phyloP scores from a whole-genome alignment of 106 monocot genomes.

The Allium cepa region DNA sequence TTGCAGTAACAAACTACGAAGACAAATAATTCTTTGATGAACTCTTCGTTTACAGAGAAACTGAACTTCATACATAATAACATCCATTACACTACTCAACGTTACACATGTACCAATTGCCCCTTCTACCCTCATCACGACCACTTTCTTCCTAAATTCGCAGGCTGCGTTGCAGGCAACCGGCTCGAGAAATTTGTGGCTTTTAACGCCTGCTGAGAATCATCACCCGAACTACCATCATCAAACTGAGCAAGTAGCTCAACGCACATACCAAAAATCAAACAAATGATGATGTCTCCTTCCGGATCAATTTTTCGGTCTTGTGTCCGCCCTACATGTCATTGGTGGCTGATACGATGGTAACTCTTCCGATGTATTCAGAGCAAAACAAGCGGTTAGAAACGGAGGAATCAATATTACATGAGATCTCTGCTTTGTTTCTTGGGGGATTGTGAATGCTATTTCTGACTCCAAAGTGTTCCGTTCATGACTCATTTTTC shows the following conservation, averaged over 20 bases:
- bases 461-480: background rate
- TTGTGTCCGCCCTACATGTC: slow-evolving; percentile 7
- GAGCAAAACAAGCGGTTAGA: slow-evolving; percentile 6
- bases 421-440: background rate
- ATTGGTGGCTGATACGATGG: slow-evolving; percentile 4
- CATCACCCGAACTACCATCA: slow-evolving; percentile 14
- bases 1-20: too few relatives aligned
- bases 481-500: background rate
- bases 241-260: slow-evolving; percentile 44
- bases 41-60: too few relatives aligned
- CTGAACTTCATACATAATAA: too few relatives aligned
- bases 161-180: background rate
- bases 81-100: too few relatives aligned
- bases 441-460: background rate
- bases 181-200: background rate
- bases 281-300: slow-evolving; percentile 21
- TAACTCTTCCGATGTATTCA: background rate
- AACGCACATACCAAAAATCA: slow-evolving; percentile 30
- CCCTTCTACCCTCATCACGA: background rate
- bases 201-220: background rate
- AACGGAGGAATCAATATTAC: background rate
- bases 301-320: background rate
- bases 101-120: too few relatives aligned
- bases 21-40: too few relatives aligned
- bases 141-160: background rate